These are phyloP conservation scores for Nannizzia gypsea DNA, from an alignment of 2,329 filamentous ascomycete species.

Conservation along the genomic window DNA sequence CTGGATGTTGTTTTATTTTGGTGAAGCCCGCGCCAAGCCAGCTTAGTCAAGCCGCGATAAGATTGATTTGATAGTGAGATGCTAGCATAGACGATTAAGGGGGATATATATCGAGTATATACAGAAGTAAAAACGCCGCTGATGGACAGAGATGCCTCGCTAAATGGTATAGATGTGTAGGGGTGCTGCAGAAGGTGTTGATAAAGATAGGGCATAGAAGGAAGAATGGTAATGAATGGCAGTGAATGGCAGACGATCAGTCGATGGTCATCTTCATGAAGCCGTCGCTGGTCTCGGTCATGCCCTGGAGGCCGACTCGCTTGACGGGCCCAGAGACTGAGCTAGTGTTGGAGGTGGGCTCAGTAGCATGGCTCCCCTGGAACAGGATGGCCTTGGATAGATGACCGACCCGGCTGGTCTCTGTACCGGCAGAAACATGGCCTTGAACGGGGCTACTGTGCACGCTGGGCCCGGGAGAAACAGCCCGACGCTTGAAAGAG, in stretches of 20 bases:
- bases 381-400: conserved; percentile 22
- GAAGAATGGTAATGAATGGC: neutral
- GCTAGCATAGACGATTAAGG: neutral
- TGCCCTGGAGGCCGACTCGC: conserved; percentile 73
- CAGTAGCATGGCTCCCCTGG: conserved; percentile 17
- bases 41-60: neutral
- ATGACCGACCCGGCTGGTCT: conserved; percentile 4
- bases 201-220: neutral
- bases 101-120: neutral
- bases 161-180: neutral
- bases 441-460: conserved; percentile 60
- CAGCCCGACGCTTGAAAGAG: conserved; percentile 80
- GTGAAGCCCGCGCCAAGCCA: neutral
- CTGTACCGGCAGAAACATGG: conserved; percentile 30
- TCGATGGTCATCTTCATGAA: conserved; percentile 97
- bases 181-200: neutral
- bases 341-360: conserved; percentile 23
- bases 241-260: conserved; percentile 31
- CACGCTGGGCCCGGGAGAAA: conserved; percentile 80
- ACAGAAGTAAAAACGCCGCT: neutral
- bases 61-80: neutral
- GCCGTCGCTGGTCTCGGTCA: conserved; percentile 90
- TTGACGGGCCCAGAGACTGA: conserved; percentile 42
- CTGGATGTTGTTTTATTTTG: neutral
- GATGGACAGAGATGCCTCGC: neutral